Conservation (phyloP, 2,329 filamentous ascomycete species). For the Colletotrichum liriopes region DNA sequence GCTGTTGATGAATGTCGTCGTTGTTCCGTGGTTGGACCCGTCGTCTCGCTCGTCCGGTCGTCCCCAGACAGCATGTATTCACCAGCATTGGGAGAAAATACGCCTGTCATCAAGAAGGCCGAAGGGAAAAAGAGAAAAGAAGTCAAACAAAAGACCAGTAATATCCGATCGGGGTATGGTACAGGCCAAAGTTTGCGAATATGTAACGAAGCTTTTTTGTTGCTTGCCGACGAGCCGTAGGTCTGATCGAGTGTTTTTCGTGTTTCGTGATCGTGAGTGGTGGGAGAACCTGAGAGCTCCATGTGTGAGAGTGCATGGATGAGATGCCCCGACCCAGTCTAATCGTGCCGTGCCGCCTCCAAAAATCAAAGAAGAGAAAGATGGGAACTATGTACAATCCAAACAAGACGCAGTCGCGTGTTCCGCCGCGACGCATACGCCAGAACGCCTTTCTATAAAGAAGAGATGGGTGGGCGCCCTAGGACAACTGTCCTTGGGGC, state of each 20-base stretch:
- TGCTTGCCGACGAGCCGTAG: conserved; percentile 33
- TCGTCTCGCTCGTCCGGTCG: conserved; percentile 39
- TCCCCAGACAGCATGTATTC: conserved; percentile 34
- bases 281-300: conserved; percentile 25
- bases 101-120: conserved; percentile 39
- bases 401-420: conserved; percentile 39
- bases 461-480: conserved; percentile 47
- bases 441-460: conserved; percentile 41
- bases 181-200: conserved; percentile 43
- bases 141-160: conserved; percentile 42
- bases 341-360: conserved; percentile 37
- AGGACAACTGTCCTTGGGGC: conserved; percentile 48
- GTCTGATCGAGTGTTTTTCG: conserved; percentile 38
- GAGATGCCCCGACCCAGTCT: conserved; percentile 42
- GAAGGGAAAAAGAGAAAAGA: conserved; percentile 40
- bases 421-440: conserved; percentile 35
- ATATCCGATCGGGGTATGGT: conserved; percentile 42
- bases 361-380: conserved; percentile 26
- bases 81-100: conserved; percentile 33
- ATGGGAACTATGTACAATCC: conserved; percentile 46
- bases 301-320: conserved; percentile 24
- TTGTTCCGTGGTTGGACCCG: conserved; percentile 22
- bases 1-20: conserved; percentile 15
- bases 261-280: conserved; percentile 40
- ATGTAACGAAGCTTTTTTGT: conserved; percentile 41